phyloP scores from a whole-genome alignment of 116 monocot species.

The Zostera marina region DNA sequence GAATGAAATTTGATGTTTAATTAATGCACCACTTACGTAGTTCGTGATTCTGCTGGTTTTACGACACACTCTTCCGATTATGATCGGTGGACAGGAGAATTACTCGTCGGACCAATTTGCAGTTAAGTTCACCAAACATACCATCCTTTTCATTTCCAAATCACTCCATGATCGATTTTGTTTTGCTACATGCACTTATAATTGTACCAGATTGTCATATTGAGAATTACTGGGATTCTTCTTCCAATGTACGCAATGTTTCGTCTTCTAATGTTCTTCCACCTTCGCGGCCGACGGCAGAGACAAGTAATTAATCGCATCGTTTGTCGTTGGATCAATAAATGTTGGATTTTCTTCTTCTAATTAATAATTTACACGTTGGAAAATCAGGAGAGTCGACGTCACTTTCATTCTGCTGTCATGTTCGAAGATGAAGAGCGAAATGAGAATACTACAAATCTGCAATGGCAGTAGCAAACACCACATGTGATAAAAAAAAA shows the following conservation, averaged over 20 bases:
- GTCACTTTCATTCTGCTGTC: no score
- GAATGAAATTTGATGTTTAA: neutral
- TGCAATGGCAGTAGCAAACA: no score
- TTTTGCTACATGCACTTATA: no score
- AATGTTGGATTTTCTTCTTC: no score
- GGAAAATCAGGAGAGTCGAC: no score
- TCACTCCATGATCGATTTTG: neutral
- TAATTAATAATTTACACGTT: no score
- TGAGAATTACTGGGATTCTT: conserved; percentile 52
- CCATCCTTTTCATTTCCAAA: neutral
- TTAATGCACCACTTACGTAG: conserved; percentile 14
- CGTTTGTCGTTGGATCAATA: no score
- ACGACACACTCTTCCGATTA: conserved; percentile 51
- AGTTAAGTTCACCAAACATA: conserved; percentile 21
- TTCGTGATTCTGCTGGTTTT: conserved; percentile 60
- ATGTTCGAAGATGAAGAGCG: no score
- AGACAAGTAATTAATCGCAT: conserved; percentile 3
- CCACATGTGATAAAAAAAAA: no score
- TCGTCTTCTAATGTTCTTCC: conserved; percentile 33
- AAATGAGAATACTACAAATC: no score
- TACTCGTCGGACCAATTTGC: conserved; percentile 34
- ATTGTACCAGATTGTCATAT: conserved; percentile 15
- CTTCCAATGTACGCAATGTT: conserved; percentile 50
- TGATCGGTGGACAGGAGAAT: conserved; percentile 37
- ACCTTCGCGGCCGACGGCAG: conserved; percentile 11